phyloP scores from a whole-genome alignment of 345 rosid genomes.

The Populus pruinosa region DNA sequence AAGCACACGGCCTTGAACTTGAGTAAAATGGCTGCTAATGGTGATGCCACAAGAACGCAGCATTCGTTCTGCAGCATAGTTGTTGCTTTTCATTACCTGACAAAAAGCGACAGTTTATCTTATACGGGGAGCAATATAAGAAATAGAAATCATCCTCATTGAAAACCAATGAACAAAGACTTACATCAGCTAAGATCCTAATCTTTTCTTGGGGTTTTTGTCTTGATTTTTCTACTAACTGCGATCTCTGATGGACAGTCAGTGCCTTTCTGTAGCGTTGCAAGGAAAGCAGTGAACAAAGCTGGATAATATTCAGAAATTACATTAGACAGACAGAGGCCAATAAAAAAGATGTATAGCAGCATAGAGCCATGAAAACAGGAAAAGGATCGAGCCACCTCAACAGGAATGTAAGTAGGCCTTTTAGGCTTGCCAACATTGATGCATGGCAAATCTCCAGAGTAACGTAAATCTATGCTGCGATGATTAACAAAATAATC shows the following conservation, averaged over 20 bases:
- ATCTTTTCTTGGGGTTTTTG: slow-evolving; percentile 90
- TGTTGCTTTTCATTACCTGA: slow-evolving; percentile 61
- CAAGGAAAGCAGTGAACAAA: slow-evolving; percentile 63
- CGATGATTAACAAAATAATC: slow-evolving; percentile 65
- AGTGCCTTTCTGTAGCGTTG: slow-evolving; percentile 88
- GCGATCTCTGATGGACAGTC: slow-evolving; percentile 59
- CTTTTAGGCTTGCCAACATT: slow-evolving; percentile 89
- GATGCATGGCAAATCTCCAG: slow-evolving; percentile 77
- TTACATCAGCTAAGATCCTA: slow-evolving; percentile 28
- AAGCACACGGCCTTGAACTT: slow-evolving; percentile 81
- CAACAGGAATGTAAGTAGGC: slow-evolving; percentile 75
- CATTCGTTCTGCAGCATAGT: slow-evolving; percentile 65
- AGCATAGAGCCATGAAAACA: neutral
- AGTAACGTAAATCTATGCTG: slow-evolving; percentile 50
- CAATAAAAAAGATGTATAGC: neutral
- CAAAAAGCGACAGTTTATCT: neutral
- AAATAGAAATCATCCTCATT: slow-evolving; percentile 1
- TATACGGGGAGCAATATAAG: neutral
- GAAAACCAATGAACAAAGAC: neutral
- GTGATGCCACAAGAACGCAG: slow-evolving; percentile 63
- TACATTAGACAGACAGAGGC: neutral
- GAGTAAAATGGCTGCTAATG: slow-evolving; percentile 53
- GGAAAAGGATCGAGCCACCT: slow-evolving; percentile 37
- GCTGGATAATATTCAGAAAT: slow-evolving; percentile 36
- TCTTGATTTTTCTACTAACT: slow-evolving; percentile 83